Evolutionary conservation across 768 basidiomycete genomes (phyloP).

Genomic region (Pholiota microspora): DNA sequence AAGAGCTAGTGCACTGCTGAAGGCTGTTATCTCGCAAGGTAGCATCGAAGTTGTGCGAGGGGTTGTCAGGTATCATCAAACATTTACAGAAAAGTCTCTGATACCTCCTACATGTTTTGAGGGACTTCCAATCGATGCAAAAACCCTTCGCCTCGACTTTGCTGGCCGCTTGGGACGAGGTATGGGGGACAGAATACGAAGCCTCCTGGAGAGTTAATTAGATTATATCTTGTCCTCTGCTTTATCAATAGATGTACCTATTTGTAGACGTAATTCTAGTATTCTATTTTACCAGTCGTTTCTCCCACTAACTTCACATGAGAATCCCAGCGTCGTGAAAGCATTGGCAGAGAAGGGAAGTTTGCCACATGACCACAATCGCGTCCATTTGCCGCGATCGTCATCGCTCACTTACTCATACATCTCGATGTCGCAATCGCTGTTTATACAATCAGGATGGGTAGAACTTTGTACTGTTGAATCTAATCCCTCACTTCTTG

Average conservation of each 20-base stretch:
- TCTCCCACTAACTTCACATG: too few relatives aligned
- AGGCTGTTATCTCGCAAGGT: constrained; percentile 51
- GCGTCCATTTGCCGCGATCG: too few relatives aligned
- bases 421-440: constrained; percentile 20
- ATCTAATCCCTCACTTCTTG: neutral
- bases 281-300: too few relatives aligned
- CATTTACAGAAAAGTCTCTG: constrained; percentile 28
- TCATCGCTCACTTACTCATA: too few relatives aligned
- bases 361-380: too few relatives aligned
- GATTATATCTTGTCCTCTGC: too few relatives aligned
- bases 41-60: constrained; percentile 44
- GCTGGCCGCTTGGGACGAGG: constrained; percentile 18
- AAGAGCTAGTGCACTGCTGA: constrained; percentile 45
- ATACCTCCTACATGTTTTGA: constrained; percentile 54
- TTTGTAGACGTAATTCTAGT: too few relatives aligned
- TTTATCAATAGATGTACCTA: neutral
- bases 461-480: neutral
- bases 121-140: constrained; percentile 17
- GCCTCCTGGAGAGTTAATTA: constrained; percentile 15
- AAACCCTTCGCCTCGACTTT: constrained; percentile 20
- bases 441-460: constrained; percentile 4
- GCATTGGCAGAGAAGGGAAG: too few relatives aligned
- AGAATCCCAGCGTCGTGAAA: too few relatives aligned
- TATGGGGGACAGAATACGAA: constrained; percentile 17
- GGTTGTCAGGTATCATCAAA: constrained; percentile 59